Conservation (phyloP, 139 green algal genomes). For the Ettlia oleoabundans region DNA sequence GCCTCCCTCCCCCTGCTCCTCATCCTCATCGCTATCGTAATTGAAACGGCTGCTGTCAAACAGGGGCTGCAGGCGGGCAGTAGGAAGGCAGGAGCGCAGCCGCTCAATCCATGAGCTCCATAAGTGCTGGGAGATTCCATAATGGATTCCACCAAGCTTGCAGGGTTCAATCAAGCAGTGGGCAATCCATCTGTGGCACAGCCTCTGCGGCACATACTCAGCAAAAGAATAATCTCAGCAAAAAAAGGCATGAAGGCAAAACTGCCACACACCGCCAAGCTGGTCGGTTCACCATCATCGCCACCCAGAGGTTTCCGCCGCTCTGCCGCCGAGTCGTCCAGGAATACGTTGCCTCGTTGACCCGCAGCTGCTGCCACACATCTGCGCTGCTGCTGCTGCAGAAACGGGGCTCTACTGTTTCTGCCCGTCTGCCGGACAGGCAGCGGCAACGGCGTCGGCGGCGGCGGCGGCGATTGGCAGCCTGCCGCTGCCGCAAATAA, state of each 20-base stretch:
- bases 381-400: neutral
- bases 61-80: conserved; percentile 19
- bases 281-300: neutral
- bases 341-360: conserved; percentile 34
- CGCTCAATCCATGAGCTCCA: too few relatives aligned
- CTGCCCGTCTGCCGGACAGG: too few relatives aligned
- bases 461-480: neutral
- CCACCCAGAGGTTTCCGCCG: neutral
- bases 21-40: conserved; percentile 39
- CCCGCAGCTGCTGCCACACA: neutral
- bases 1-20: conserved; percentile 20
- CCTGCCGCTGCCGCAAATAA: too few relatives aligned
- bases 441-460: neutral
- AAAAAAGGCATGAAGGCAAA: too few relatives aligned
- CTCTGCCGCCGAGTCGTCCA: conserved; percentile 8
- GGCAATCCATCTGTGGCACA: too few relatives aligned
- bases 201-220: too few relatives aligned
- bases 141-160: too few relatives aligned
- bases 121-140: too few relatives aligned
- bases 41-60: conserved; percentile 49
- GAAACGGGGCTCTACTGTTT: too few relatives aligned
- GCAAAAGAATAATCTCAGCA: too few relatives aligned
- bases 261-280: neutral
- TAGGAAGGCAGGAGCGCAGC: too few relatives aligned
- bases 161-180: too few relatives aligned